Conservation (phyloP, 495 filamentous ascomycete genomes). For the Annulohypoxylon maeteangense region DNA sequence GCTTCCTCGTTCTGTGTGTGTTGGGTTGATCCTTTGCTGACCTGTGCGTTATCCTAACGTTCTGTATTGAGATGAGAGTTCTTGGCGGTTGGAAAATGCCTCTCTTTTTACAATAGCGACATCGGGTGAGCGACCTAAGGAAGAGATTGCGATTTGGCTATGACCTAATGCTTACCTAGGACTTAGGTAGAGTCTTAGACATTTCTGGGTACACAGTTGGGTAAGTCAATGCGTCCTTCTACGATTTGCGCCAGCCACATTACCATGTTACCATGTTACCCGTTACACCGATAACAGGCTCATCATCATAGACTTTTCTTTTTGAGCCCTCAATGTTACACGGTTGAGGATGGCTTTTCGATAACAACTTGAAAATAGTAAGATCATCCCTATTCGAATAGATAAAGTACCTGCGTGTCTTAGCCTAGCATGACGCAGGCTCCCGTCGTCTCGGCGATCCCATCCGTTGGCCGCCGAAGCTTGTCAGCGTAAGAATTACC, state of each 20-base stretch:
- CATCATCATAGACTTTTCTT: not conserved
- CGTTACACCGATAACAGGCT: not conserved
- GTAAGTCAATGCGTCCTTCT: not conserved
- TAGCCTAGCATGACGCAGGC: not conserved
- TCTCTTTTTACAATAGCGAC: slow-evolving; percentile 18
- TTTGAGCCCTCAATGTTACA: not conserved
- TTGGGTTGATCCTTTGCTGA: slow-evolving; percentile 17
- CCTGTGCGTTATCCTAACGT: slow-evolving; percentile 12
- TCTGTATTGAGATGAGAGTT: slow-evolving; percentile 5
- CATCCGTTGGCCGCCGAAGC: slow-evolving; percentile 19
- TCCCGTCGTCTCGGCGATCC: not conserved
- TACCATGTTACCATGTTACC: not conserved
- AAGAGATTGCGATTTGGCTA: slow-evolving; percentile 3
- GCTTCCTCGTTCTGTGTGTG: slow-evolving; percentile 1
- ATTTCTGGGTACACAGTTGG: not conserved
- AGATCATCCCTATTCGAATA: not conserved
- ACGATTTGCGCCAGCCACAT: not conserved
- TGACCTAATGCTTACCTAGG: slow-evolving; percentile 8
- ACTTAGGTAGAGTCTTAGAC: not conserved
- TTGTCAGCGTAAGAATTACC: slow-evolving; percentile 5
- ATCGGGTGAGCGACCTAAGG: not conserved
- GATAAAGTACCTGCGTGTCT: not conserved
- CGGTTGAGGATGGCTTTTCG: not conserved
- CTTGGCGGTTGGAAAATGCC: slow-evolving; percentile 32
- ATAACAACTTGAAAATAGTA: too few relatives aligned